phyloP scores from a whole-genome alignment of 1,139 yeast species.

The Taphrina communis region DNA sequence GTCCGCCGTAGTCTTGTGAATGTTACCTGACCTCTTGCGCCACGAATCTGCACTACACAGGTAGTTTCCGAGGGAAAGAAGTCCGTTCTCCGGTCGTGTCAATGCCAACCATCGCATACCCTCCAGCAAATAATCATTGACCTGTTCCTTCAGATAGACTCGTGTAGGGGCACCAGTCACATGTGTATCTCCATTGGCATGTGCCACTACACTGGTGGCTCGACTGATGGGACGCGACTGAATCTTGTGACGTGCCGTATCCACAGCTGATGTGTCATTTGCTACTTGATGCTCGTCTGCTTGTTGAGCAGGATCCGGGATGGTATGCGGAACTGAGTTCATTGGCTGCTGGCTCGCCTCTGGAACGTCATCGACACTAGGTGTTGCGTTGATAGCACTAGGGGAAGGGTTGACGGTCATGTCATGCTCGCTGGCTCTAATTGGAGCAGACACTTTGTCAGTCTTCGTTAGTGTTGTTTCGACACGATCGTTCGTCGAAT shows the following conservation, averaged over 20 bases:
- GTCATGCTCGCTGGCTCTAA: background rate
- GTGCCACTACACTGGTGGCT: slow-evolving; percentile 22
- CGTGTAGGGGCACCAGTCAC: slow-evolving; percentile 72
- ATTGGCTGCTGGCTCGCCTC: background rate
- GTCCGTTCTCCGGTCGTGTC: slow-evolving; percentile 26
- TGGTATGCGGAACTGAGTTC: slow-evolving; percentile 7
- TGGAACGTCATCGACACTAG: background rate
- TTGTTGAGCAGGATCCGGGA: slow-evolving; percentile 9
- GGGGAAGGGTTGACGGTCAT: background rate
- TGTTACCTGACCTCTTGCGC: slow-evolving; percentile 13
- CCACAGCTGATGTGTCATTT: background rate
- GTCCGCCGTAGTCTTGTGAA: slow-evolving; percentile 10
- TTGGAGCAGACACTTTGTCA: background rate
- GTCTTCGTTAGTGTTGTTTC: no score
- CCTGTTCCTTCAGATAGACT: slow-evolving; percentile 72
- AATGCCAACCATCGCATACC: slow-evolving; percentile 66
- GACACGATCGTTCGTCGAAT: background rate
- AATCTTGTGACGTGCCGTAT: background rate
- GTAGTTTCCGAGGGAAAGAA: slow-evolving; percentile 24
- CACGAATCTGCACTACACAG: slow-evolving; percentile 19
- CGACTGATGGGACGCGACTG: slow-evolving; percentile 22
- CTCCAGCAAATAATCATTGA: slow-evolving; percentile 69
- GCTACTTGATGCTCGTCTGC: background rate
- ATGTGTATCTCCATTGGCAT: background rate
- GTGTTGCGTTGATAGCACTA: background rate